These are phyloP conservation scores for Solanum aculeatissimum DNA, from an alignment of 305 asterid species.

Conservation along the genomic window DNA sequence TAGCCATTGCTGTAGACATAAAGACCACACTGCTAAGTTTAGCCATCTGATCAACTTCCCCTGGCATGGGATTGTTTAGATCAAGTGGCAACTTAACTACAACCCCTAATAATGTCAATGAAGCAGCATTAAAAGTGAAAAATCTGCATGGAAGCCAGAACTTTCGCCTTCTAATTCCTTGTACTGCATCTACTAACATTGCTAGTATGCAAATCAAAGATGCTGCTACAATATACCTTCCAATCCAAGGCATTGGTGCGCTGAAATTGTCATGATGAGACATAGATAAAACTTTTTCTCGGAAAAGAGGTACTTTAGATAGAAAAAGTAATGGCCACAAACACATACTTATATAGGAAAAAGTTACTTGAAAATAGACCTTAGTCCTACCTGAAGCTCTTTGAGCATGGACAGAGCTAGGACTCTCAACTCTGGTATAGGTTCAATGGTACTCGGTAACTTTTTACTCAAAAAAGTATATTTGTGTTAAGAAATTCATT, in stretches of 20 bases:
- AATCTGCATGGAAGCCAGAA: constrained; percentile 32
- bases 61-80: constrained; percentile 4
- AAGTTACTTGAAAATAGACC: neutral
- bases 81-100: constrained; percentile 25
- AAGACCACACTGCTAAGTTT: neutral
- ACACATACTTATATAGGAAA: neutral
- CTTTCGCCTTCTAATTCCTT: constrained; percentile 14
- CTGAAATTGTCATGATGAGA: neutral
- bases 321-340: neutral
- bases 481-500: neutral
- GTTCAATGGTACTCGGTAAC: neutral
- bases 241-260: constrained; percentile 41
- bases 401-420: neutral
- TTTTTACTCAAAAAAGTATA: neutral
- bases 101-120: constrained; percentile 25
- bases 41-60: neutral
- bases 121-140: constrained; percentile 32
- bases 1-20: constrained; percentile 5
- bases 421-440: neutral
- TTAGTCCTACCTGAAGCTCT: neutral
- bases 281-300: neutral
- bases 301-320: neutral
- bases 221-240: constrained; percentile 30
- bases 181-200: constrained; percentile 21
- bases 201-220: constrained; percentile 25